A percentile compares a stretch with the other conserved stretches of the same genome.
Evolutionary conservation across 2,329 filamentous ascomycete species (phyloP).

Genomic region (Fusarium chuoi): DNA sequence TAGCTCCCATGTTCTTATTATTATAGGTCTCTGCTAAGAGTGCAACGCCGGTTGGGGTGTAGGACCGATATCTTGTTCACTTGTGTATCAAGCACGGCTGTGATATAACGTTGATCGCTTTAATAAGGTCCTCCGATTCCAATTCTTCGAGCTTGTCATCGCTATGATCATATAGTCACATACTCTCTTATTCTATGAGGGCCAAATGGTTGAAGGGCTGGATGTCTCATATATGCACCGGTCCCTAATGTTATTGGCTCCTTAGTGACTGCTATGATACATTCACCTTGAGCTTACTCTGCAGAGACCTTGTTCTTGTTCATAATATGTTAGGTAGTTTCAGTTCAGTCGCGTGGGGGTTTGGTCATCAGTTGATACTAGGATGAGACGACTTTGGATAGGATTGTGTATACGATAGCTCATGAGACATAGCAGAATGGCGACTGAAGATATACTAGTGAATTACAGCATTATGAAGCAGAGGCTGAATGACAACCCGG

Average conservation of each 20-base stretch:
- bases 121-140: neutral
- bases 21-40: neutral
- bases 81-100: neutral
- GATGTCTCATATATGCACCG: conserved; percentile 8
- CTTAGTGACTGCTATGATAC: neutral
- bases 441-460: conserved; percentile 50
- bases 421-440: neutral
- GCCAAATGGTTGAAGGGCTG: neutral
- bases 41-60: neutral
- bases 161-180: neutral
- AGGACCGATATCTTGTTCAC: neutral
- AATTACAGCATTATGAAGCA: conserved; percentile 59
- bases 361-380: neutral
- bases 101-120: neutral
- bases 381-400: too few species aligned
- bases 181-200: neutral
- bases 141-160: neutral
- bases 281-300: neutral
- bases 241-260: neutral
- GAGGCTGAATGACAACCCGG: conserved; percentile 50
- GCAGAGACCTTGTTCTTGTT: neutral
- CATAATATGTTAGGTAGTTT: neutral
- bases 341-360: neutral
- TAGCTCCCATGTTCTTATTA: neutral
- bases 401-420: neutral